Percentiles rank a stretch among this genome's conserved stretches.
phyloP scores from a whole-genome alignment of 2,329 filamentous ascomycete species.

The Aspergillus sclerotialis region DNA sequence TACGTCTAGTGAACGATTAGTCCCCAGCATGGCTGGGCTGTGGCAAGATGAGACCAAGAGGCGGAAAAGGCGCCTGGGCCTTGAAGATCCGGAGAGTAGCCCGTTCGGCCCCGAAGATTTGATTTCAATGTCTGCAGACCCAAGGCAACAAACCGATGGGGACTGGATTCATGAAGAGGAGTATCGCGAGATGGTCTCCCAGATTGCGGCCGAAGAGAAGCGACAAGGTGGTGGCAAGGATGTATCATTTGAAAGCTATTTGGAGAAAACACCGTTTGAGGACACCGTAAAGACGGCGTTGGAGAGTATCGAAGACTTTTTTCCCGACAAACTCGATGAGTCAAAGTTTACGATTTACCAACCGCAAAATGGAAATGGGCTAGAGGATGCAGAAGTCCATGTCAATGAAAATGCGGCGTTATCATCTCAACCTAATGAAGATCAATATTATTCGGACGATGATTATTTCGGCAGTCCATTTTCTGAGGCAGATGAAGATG shows the following conservation, averaged over 20 bases:
- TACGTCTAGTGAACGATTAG: constrained; percentile 66
- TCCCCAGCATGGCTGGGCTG: constrained; percentile 86
- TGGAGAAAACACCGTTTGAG: constrained; percentile 48
- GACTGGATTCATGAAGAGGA: constrained; percentile 92
- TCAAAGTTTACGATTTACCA: constrained; percentile 14
- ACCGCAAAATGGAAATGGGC: constrained; percentile 6
- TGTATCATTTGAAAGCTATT: constrained; percentile 60
- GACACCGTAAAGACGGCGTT: constrained; percentile 65
- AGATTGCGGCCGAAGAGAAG: constrained; percentile 60
- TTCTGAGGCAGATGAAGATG: constrained; percentile 10
- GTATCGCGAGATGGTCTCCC: constrained; percentile 58
- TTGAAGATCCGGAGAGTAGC: constrained; percentile 58
- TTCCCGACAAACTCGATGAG: constrained; percentile 54
- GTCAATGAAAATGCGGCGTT: constrained; percentile 59
- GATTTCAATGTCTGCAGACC: constrained; percentile 81
- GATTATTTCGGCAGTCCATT: constrained; percentile 24
- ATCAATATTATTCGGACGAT: constrained; percentile 38
- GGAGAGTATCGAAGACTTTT: constrained; percentile 82
- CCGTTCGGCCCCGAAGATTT: constrained; percentile 76
- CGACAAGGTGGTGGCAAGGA: constrained; percentile 37
- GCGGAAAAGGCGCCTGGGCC: constrained; percentile 64
- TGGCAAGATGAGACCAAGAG: constrained; percentile 86
- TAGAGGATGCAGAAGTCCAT: constrained; percentile 35
- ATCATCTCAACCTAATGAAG: constrained; percentile 37
- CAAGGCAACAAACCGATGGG: constrained; percentile 62